Percentiles rank a stretch among this genome's conserved stretches.
Evolutionary conservation across 139 green algal species (phyloP).

Genomic region (Raphidocelis subcapitata): DNA sequence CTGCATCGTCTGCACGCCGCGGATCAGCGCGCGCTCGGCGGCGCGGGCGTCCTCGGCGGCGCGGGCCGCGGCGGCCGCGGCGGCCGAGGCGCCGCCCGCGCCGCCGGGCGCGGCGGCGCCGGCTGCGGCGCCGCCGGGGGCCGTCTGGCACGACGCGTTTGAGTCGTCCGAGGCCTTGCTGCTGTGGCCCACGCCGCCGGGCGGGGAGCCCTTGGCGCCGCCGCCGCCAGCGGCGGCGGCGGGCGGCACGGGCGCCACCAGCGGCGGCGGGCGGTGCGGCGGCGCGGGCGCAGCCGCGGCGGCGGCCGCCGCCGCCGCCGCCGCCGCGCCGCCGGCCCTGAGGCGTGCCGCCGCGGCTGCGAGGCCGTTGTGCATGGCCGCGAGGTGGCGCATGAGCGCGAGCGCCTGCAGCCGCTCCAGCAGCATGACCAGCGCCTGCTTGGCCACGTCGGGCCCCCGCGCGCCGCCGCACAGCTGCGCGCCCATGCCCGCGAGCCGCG

Average conservation of each 20-base stretch:
- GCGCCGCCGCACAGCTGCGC: constrained; percentile 1
- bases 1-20: constrained; percentile 10
- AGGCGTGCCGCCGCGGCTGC: not conserved
- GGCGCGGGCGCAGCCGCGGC: not conserved
- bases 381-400: constrained; percentile 11
- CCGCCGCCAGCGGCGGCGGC: not conserved
- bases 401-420: constrained; percentile 22
- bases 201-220: not conserved
- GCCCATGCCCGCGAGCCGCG: not conserved
- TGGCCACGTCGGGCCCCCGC: constrained; percentile 16
- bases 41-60: not conserved
- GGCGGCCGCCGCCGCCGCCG: not conserved
- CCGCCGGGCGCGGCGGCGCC: not conserved
- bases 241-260: not conserved
- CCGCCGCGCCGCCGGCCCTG: constrained; percentile 2
- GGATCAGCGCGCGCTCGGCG: constrained; percentile 6
- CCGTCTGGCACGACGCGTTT: no score
- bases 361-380: constrained; percentile 10
- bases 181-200: not conserved
- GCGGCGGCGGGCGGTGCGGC: not conserved
- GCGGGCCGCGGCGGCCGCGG: not conserved
- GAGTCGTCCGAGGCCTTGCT: not conserved
- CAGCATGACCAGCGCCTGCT: constrained; percentile 28
- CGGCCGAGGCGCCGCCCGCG: not conserved
- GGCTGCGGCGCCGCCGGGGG: not conserved